Base-by-base conservation (phyloP, 1,284 basidiomycete genomes). In the Gymnopus androsaceus region DNA sequence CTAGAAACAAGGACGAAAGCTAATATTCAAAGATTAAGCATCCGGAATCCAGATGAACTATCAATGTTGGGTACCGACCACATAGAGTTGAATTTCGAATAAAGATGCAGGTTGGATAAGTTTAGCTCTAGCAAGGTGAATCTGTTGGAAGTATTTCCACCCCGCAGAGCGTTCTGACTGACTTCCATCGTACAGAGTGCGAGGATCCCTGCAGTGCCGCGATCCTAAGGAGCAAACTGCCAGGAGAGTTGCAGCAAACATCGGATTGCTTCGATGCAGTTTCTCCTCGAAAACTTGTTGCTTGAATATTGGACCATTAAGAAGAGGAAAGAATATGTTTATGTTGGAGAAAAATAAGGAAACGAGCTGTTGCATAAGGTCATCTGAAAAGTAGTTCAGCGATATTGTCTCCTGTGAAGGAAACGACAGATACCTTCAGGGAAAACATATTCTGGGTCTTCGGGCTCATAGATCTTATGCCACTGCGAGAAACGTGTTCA, bases 231-330 rank as follows among this genome's bases (percentile, higher is more conserved):
- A 84, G 63, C 86, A 88, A 0, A 90, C 76, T 37, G 84, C 73
- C 27, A 90, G 69, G 50, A 87, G 80, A 1, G 86, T 76, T 19
- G 79, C 77, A 23, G 77, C 83, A 66, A 90, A 88, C 0, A 77
- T 69, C 9, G 73, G 59, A 62, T 87, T 81, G 7, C 68, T 75
- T 9, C 76, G 67, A 65, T 88, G 82, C 21, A 82, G 66, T 2
- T 79, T 75, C 3, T 79, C 74, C 23, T 66, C 66, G 21, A 48
- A 48, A 41, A 85, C 67, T 40, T 78, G 71, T 11, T 72, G 67
- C 54, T 83, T 77, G 61, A 92, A 90, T 19, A 79, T 81, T 2
- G 79, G 78, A 0, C 79, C 77, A 63, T 91, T 88, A 9, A 92
- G 68, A 14, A 91, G 71, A 3, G 84, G 82, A n/a, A 78, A 67